These are phyloP conservation scores for Gymnopilus junonius DNA, from an alignment of 768 basidiomycete species.

Conservation along the genomic window DNA sequence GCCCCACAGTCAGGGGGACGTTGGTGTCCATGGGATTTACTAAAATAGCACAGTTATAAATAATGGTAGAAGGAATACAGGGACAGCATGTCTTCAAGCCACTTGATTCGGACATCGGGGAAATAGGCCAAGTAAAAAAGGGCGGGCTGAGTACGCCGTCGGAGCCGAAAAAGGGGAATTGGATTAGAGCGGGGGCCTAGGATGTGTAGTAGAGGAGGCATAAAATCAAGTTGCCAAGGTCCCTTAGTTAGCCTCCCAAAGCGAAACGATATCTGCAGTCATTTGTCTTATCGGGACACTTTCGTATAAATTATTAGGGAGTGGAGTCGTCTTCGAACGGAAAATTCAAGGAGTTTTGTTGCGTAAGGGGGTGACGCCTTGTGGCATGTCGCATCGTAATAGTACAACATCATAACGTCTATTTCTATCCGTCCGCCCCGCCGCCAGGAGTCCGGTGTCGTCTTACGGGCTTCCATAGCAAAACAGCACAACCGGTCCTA, in stretches of 20 bases:
- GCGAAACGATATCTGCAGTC: too few relatives aligned
- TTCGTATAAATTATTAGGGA: too few relatives aligned
- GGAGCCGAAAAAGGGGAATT: neutral
- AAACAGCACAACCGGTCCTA: neutral
- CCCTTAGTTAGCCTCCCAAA: too few relatives aligned
- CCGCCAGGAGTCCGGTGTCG: neutral
- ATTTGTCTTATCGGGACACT: too few relatives aligned
- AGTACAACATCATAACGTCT: neutral
- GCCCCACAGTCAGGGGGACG: neutral
- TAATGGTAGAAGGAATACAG: neutral
- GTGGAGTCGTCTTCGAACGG: neutral
- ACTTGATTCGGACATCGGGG: slow-evolving; percentile 10
- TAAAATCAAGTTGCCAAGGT: too few relatives aligned
- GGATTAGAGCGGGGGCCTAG: neutral
- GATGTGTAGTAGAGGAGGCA: too few relatives aligned
- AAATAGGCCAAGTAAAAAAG: neutral
- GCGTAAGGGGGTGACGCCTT: neutral
- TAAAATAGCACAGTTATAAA: neutral
- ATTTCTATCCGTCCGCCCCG: neutral
- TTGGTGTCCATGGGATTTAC: neutral
- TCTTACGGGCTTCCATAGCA: neutral
- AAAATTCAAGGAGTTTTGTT: neutral
- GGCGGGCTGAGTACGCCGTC: neutral
- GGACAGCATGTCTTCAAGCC: neutral
- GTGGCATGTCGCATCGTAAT: neutral